Conservation (phyloP, 768 basidiomycete genomes). For the Termitomyces sp. region DNA sequence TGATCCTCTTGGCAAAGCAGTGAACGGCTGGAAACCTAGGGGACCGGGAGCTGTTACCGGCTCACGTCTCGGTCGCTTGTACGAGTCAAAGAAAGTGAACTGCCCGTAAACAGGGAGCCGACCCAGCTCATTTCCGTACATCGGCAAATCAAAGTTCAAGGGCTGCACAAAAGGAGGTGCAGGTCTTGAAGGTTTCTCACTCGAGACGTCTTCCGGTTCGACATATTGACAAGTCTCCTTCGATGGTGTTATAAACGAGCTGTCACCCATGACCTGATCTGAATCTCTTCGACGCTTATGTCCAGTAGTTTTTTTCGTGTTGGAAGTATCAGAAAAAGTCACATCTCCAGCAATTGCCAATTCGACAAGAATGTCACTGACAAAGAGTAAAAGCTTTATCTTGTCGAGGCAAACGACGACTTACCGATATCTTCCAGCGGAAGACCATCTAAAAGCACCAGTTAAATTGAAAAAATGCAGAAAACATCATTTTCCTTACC, state of each 20-base stretch:
- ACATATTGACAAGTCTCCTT: constrained; percentile 18
- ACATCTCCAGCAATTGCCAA: constrained; percentile 30
- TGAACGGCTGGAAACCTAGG: background rate
- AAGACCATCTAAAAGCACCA: constrained; percentile 28
- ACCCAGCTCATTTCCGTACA: constrained; percentile 54
- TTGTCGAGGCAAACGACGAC: background rate
- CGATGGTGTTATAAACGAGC: background rate
- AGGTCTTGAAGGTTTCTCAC: constrained; percentile 8
- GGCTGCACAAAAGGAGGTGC: constrained; percentile 8
- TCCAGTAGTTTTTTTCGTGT: constrained; percentile 1
- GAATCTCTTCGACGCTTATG: constrained; percentile 15
- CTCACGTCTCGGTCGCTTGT: constrained; percentile 6
- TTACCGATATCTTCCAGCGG: constrained; percentile 36
- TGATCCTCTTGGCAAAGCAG: background rate
- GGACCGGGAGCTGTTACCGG: background rate
- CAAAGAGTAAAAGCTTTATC: background rate
- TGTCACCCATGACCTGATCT: constrained; percentile 1
- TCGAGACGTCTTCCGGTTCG: constrained; percentile 22
- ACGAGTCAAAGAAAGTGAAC: constrained; percentile 29
- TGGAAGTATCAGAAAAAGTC: constrained; percentile 12
- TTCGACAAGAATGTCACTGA: constrained; percentile 31
- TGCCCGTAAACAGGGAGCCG: constrained; percentile 43
- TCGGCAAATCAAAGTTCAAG: constrained; percentile 36
- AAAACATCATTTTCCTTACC: constrained; percentile 19
- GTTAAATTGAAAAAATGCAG: background rate